A percentile compares a stretch with the other conserved stretches of the same genome.
Evolutionary conservation across 768 basidiomycete species (phyloP).

Genomic region (Lentinula lateritia): DNA sequence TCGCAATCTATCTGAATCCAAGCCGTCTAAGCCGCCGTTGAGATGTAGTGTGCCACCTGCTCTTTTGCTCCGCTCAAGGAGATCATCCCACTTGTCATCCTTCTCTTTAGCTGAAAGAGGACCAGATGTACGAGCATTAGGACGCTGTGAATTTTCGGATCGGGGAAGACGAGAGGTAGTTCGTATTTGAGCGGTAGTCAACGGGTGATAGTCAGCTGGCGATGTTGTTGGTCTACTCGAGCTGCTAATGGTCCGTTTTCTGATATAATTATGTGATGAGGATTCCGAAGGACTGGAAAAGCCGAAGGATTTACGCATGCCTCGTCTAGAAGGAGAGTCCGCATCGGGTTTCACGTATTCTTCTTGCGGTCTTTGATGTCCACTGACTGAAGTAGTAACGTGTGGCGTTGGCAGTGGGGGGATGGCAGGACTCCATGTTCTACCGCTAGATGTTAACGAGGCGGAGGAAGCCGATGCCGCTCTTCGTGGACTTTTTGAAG

Average conservation of each 20-base stretch:
- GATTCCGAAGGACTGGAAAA: neutral
- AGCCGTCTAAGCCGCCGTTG: constrained; percentile 19
- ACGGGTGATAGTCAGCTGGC: neutral
- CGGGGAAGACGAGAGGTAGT: neutral
- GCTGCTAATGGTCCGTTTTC: neutral
- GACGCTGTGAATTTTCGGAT: neutral
- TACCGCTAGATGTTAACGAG: neutral
- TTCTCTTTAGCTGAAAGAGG: constrained; percentile 64
- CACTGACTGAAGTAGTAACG: neutral
- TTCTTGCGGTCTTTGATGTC: neutral
- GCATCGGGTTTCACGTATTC: neutral
- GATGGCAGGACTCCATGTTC: neutral
- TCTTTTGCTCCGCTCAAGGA: constrained; percentile 57
- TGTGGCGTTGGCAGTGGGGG: neutral
- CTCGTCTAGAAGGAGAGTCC: neutral
- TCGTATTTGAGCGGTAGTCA: neutral
- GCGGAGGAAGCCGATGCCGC: neutral
- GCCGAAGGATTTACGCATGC: neutral
- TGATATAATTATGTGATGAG: neutral
- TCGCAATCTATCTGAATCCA: constrained; percentile 6
- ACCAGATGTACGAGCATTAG: neutral
- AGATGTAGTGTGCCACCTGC: constrained; percentile 75
- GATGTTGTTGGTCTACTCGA: neutral
- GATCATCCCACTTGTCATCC: constrained; percentile 62
- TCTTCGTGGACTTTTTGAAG: constrained; percentile 12